Evolutionary conservation across 495 filamentous ascomycete species (phyloP).

Genomic region (Entonaema liquescens): DNA sequence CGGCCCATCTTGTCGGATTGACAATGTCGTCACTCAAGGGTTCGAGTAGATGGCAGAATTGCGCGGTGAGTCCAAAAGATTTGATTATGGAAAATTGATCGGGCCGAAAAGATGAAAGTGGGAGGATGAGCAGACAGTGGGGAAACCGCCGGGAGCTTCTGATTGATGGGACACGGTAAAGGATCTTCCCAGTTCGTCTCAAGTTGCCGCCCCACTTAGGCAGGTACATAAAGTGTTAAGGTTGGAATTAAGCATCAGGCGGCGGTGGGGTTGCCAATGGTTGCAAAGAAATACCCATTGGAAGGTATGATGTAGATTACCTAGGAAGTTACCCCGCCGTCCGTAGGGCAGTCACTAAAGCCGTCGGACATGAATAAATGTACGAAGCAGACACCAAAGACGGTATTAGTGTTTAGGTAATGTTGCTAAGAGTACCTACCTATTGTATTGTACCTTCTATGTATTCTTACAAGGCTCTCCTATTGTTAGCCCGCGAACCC

Average conservation of each 20-base stretch:
- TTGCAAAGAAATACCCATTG: no score
- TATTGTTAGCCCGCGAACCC: no score
- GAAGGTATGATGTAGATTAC: neutral
- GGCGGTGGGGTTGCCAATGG: neutral
- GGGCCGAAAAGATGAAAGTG: neutral
- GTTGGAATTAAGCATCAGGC: neutral
- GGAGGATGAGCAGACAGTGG: neutral
- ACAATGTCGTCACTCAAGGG: constrained; percentile 22
- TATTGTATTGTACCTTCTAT: no score
- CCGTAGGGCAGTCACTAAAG: neutral
- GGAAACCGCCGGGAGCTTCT: neutral
- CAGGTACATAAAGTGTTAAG: neutral
- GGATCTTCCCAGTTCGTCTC: neutral
- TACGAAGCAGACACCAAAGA: no score
- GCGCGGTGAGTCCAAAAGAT: constrained; percentile 41
- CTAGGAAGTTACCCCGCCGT: neutral
- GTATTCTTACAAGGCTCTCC: no score
- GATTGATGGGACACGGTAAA: neutral
- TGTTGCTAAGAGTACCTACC: no score
- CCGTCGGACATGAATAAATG: neutral
- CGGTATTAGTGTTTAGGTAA: no score
- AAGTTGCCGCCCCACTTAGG: neutral
- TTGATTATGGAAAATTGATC: constrained; percentile 5
- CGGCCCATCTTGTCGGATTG: constrained; percentile 68
- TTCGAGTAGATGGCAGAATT: constrained; percentile 41